Evolutionary conservation across 2,329 filamentous ascomycete genomes (phyloP), one percentile per base, ranked within the genome.

Genomic region (Fusarium solani-melongenae): DNA sequence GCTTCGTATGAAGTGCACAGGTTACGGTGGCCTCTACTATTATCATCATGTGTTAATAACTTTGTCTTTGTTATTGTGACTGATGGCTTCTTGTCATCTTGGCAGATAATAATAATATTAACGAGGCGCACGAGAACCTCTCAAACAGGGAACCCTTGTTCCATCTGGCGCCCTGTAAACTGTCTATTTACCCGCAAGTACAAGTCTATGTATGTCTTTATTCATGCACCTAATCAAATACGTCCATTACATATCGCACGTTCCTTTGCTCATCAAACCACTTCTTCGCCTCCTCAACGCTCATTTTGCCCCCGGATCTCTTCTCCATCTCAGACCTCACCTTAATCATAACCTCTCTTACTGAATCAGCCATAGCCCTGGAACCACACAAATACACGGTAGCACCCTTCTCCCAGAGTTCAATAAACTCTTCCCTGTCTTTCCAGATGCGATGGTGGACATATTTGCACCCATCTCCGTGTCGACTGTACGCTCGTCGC

Each of bases 301-400:
- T 63, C 34, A 55, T 38, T 20, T 39, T 22, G 5, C 55, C 34
- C 10, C 53, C 53, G 5, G 53, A 57, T 12, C 22, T 58, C 55
- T 39, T 58, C 11, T 58, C 55, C 34, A 58, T 58, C 34, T 58
- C 55, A 4, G 33, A 15, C 55, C 39, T 58, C 5, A 58, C 4
- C 22, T 15, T 58, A 17, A 58, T 58, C 33, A 58, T 49, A 8
- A 51, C 55, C 67, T 79, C 79, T 62, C 70, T 73, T 55, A 78
- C 78, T 15, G 73, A 75, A 56, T 82, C 80, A 8, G 83, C 86
- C 12, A 88, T 80, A 7, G 78, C 80, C 15, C 82, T 82, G 17
- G 87, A 88, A 3, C 91, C 91, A 76, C 91, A 93, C 1, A 92
- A 86, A 76, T 88, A 92, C 1, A 91, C 81, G 70, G 55, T 58